Evolutionary conservation across 768 basidiomycete species (phyloP).

Genomic region (Termitomyces sp.): DNA sequence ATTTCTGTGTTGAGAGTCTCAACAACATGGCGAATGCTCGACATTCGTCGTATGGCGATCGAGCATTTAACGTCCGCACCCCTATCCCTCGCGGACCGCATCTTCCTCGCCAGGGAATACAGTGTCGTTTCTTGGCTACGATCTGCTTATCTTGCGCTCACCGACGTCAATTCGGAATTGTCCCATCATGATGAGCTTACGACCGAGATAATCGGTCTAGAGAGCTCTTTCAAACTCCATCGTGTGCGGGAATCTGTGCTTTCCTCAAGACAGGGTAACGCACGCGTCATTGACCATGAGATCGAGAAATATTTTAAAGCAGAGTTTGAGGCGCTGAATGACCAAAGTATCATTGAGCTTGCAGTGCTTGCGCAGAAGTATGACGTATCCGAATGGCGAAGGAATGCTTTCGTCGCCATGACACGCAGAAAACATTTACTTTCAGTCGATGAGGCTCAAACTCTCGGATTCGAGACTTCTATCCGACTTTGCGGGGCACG

Average conservation of each 20-base stretch:
- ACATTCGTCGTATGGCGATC: constrained; percentile 10
- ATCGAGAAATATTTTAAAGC: not conserved
- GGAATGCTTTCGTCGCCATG: constrained; percentile 1
- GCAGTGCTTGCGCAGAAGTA: constrained; percentile 2
- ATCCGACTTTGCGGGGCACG: constrained; percentile 5
- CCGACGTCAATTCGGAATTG: not conserved
- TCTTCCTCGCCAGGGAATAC: constrained; percentile 4
- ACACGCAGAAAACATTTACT: not conserved
- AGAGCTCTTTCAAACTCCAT: constrained; percentile 4
- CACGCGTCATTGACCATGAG: not conserved
- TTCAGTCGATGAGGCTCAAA: constrained; percentile 1
- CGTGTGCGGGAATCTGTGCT: constrained; percentile 1
- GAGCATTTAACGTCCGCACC: constrained; percentile 3
- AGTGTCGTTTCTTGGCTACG: constrained; percentile 6
- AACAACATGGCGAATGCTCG: constrained; percentile 11
- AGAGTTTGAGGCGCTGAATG: not conserved
- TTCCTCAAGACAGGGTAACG: not conserved
- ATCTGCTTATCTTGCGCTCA: constrained; percentile 1
- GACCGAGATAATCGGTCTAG: not conserved
- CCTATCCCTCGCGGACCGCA: not conserved
- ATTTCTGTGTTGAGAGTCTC: constrained; percentile 9
- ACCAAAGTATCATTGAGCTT: not conserved
- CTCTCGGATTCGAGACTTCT: constrained; percentile 4
- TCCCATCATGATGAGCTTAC: not conserved
- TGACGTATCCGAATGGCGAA: constrained; percentile 6